Base-by-base conservation (phyloP, 495 filamentous ascomycete genomes). In the Neurospora africana region DNA sequence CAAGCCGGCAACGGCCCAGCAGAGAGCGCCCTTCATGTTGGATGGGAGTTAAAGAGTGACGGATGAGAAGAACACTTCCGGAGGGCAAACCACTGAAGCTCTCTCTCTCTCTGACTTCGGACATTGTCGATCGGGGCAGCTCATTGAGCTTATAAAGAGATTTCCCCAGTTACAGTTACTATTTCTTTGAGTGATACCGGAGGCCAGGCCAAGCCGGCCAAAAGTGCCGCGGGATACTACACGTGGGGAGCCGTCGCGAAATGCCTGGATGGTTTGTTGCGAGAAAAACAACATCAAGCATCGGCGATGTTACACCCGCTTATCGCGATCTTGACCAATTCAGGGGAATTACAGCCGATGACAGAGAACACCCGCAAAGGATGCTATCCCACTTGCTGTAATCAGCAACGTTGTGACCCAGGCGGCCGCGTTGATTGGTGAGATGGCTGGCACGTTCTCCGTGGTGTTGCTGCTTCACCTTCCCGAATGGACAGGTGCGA, bases 1-100 rank as follows among this genome's bases (percentile, higher is more conserved):
- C 68, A 79, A 72, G 70, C 75, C 72, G 58, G 76, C 74, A 30
- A 75, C 39, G 19, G 67, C 73, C 74, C 44, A 73, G 74, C 43
- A 71, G 69, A 75, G 33, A 33, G 36, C 69, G 37, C 70, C 27
- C 7, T 73, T 65, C 67, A 75, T 30, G 73, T 73, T 78, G 27
- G 76, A 78, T 77, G 23, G 23, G 58, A n/a, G 58, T 72, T 72
- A 13, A 10, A 39, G 41, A 36, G 61, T 11, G 58, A 35, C 17
- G 58, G 27, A 43, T 68, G 27, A 70, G 47, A 19, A 43, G 30
- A 58, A 30, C 65, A 72, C 69, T 65, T 58, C 68, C 37, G 33
- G 61, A 69, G 23, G 11, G 47, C 21, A 58, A 58, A 58, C 53
- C 30, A 65, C 53, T 30, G 53, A 65, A 33, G 53, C 27, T 61